Evolutionary conservation across 495 filamentous ascomycete genomes (phyloP), one percentile per base, ranked within the genome.

Genomic region (Clavariopsis aquatica): DNA sequence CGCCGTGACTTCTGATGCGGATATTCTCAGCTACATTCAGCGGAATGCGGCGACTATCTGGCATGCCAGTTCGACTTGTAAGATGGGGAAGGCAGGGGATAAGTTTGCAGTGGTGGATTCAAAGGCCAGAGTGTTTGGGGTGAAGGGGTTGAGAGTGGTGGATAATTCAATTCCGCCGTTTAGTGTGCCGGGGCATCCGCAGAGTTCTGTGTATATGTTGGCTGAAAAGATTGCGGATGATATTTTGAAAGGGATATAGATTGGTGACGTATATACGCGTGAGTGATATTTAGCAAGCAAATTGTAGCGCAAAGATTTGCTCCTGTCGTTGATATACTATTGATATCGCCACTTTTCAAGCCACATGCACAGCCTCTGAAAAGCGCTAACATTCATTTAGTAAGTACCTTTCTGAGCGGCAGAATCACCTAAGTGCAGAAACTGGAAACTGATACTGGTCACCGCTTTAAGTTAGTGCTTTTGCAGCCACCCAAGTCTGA

Each of bases 101-200:
- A 57, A 20, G 3, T 80, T 77, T 73, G 83, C 85, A 6, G 85
- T 87, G 1, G 71, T 87, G 5, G 85, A 87, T 69, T 73, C 74
- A 23, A 69, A 70, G 2, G 81, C 77, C 0, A 77, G 76, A 47
- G 84, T 87, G 0, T 75, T 77, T 65, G 83, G 84, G 0, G 82
- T 85, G 2, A 69, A 72, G 22, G 56, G 65, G 43, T 24, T 69
- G 61, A 55, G 66, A 9, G 62, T 69, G 0, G 62, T 69, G 47
- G 66, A 69, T 65, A 52, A 26, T 17, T 52, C 41, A 20, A 34
- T 52, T 23, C 19, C 55, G 6, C 61, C 66, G 41, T 68, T 68
- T 19, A 29, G 47, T 20, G 15, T 46, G 62, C 66, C 66, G 9
- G 66, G 66, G 17, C 60, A 64, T 54, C 47, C 61, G 29, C 60